Evolutionary conservation across 768 basidiomycete species (phyloP), one percentile per base, ranked within the genome.

Genomic region (Chlorophyllum brunneum): DNA sequence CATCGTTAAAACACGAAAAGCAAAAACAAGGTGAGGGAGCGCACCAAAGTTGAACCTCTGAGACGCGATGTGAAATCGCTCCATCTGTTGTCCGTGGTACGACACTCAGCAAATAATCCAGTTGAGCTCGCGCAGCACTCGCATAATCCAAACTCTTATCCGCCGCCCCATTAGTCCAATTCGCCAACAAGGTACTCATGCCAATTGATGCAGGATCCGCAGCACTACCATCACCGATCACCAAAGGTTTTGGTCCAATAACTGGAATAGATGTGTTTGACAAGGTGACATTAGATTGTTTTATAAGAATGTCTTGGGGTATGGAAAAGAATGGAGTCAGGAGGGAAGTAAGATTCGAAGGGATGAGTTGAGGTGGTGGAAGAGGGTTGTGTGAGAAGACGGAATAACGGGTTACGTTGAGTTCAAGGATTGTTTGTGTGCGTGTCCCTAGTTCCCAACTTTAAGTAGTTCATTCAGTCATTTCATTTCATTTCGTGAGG

Each of bases 121-220:
- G 68, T 65, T 94, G 86, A 54, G 81, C 78, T 46, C 56, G 65
- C 18, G 86, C 87, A 23, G 87, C 89, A 2, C 70, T 72, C 0
- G 77, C 77, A 63, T 84, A 92, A 58, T 84, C 71, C 43, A 46
- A 30, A 20, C 68, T 70, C 23, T 76, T 77, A 4, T 16, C 43
- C 24, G 31, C 34, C 0, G 57, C 61, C 0, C n/a, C n/a, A n/a
- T n/a, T n/a, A n/a, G 78, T 80, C 76, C 73, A 78, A 54, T 78
- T 77, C 0, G 78, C 76, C 7, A 80, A 63, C 30, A 91, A 72
- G 20, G 90, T 81, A 0, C 84, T 76, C 27, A 86, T 75, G 2
- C 88, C 90, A n/a, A 87, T 76, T 40, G 82, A 85, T 0, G 91
- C 81, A 0, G 92, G 92, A 61, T 95, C 93, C 0, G 83, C 88